phyloP scores from a whole-genome alignment of 805 yeast genomes.

The Starmerella ratchasimensis region DNA sequence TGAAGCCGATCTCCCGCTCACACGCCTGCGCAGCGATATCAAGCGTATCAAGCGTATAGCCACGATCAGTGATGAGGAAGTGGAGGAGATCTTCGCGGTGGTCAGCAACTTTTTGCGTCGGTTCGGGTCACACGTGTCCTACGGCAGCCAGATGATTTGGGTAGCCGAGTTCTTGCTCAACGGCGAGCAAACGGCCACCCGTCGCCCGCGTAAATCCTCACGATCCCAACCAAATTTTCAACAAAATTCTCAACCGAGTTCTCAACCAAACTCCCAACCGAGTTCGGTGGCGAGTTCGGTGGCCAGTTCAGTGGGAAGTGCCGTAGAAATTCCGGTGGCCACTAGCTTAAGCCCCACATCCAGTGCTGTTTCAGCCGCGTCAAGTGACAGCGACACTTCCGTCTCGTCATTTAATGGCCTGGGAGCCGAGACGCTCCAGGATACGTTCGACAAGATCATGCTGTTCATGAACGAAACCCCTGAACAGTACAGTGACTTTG shows the following conservation, averaged over 20 bases:
- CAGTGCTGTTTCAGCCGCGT: too few relatives aligned
- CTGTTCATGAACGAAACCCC: constrained; percentile 10
- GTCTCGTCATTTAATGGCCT: constrained; percentile 9
- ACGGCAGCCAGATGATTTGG: constrained; percentile 78
- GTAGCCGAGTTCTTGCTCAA: constrained; percentile 77
- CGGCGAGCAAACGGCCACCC: constrained; percentile 9
- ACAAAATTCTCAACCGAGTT: neutral
- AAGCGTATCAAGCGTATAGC: constrained; percentile 10
- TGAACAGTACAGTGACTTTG: constrained; percentile 32
- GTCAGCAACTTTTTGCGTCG: constrained; percentile 42
- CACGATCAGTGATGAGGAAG: neutral
- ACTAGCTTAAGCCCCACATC: too few relatives aligned
- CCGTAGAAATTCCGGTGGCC: too few relatives aligned
- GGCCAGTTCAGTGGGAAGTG: too few relatives aligned
- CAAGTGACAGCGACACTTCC: constrained; percentile 1
- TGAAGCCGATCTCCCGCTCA: constrained; percentile 19
- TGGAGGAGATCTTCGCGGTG: constrained; percentile 2
- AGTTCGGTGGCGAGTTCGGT: too few relatives aligned
- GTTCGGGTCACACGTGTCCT: constrained; percentile 67
- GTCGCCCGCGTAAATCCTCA: neutral
- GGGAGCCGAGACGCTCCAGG: neutral
- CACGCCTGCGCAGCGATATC: constrained; percentile 27
- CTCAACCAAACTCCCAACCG: too few relatives aligned
- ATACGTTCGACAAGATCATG: constrained; percentile 11
- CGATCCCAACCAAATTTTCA: neutral